A percentile compares a stretch with the other conserved stretches of the same genome.
phyloP scores from a whole-genome alignment of 2,329 filamentous ascomycete genomes.

The Emericellopsis cladophorae region DNA sequence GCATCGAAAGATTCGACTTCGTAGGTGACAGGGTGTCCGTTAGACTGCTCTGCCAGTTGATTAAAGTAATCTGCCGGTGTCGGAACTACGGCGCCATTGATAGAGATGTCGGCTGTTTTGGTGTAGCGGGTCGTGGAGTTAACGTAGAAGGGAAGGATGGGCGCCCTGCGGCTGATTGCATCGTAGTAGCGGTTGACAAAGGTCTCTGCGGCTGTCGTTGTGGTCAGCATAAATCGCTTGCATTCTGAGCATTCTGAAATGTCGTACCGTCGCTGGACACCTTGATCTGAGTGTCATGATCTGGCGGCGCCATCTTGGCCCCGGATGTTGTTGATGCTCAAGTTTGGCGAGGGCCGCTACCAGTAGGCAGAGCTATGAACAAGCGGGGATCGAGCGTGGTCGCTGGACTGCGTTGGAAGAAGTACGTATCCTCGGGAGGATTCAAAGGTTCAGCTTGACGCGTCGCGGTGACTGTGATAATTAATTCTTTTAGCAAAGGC shows the following conservation, averaged over 20 bases:
- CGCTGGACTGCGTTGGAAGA: no score
- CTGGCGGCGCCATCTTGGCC: conserved; percentile 19
- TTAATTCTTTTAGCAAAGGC: no score
- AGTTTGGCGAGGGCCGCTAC: no score
- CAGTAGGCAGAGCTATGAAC: no score
- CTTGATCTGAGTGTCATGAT: conserved; percentile 29
- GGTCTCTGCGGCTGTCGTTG: conserved; percentile 46
- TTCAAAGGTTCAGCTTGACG: no score
- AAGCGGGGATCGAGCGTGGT: no score
- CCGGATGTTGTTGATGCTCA: no score
- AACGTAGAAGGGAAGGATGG: conserved; percentile 59
- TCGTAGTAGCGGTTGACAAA: conserved; percentile 69
- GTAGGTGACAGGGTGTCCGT: conserved; percentile 38
- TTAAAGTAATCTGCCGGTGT: conserved; percentile 53
- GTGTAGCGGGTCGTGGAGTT: conserved; percentile 39
- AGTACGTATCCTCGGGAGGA: no score
- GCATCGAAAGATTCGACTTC: conserved; percentile 67
- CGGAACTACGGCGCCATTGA: conserved; percentile 61
- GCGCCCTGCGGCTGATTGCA: conserved; percentile 51
- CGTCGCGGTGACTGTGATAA: no score
- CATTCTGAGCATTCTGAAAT: not conserved
- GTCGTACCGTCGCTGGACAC: conserved; percentile 31
- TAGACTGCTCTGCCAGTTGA: conserved; percentile 52
- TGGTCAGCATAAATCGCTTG: not conserved
- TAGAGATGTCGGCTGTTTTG: conserved; percentile 56